Conservation (phyloP, 2,329 filamentous ascomycete genomes). For the Chalara sp. region DNA sequence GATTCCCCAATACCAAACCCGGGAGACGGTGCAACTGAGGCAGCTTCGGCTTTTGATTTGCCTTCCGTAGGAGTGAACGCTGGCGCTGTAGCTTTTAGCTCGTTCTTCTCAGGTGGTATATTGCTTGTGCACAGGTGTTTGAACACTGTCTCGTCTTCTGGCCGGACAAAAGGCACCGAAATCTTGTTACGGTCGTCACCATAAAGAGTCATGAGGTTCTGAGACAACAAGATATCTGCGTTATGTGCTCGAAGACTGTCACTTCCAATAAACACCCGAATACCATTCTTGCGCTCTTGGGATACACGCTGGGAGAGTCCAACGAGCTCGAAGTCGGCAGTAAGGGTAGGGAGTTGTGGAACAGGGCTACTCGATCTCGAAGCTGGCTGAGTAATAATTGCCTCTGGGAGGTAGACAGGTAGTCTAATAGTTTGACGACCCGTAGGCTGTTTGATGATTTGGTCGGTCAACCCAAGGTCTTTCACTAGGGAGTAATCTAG, state of each 20-base stretch:
- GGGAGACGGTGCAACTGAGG: conserved; percentile 7
- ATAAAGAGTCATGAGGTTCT: conserved; percentile 81
- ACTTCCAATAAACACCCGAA: conserved; percentile 86
- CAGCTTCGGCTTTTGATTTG: conserved; percentile 15
- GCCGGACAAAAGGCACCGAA: conserved; percentile 84
- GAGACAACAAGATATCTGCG: conserved; percentile 86
- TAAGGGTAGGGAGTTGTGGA: conserved; percentile 76
- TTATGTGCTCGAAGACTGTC: conserved; percentile 81
- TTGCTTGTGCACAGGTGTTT: conserved; percentile 65
- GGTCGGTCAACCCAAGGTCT: conserved; percentile 63
- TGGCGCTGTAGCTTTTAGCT: conserved; percentile 40
- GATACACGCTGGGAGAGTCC: conserved; percentile 47
- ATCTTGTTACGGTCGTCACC: conserved; percentile 82
- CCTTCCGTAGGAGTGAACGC: conserved; percentile 24
- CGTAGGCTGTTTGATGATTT: conserved; percentile 59
- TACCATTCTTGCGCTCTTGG: conserved; percentile 48
- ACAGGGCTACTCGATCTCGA: conserved; percentile 66
- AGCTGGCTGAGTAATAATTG: conserved; percentile 70
- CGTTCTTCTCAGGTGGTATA: conserved; percentile 46
- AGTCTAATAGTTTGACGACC: conserved; percentile 66
- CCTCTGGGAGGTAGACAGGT: conserved; percentile 84
- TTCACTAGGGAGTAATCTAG: conserved; percentile 69
- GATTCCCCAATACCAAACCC: conserved; percentile 3
- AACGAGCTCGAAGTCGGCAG: conserved; percentile 69
- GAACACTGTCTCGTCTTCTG: conserved; percentile 78